These are phyloP conservation scores for Aquilaria yunnanensis DNA, from an alignment of 345 rosid species.

Conservation along the genomic window DNA sequence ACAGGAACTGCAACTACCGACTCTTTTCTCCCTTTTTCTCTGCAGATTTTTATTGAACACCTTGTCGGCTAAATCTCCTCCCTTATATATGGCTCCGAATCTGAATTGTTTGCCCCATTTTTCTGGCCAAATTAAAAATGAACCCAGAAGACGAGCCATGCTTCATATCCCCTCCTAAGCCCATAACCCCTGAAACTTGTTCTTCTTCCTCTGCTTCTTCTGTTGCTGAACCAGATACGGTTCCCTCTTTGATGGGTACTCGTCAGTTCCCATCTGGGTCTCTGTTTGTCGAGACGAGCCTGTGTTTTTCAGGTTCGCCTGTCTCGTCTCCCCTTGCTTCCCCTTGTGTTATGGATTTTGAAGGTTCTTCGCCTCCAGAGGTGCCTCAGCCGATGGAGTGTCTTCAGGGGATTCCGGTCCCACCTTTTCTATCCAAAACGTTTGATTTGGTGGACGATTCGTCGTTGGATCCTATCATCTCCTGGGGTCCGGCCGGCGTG, in stretches of 20 bases:
- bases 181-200: too few relatives aligned
- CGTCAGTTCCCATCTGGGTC: constrained; percentile 20
- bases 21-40: neutral
- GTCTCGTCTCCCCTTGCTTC: constrained; percentile 18
- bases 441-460: constrained; percentile 80
- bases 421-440: constrained; percentile 82
- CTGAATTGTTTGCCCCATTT: neutral
- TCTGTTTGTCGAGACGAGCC: constrained; percentile 20
- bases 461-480: constrained; percentile 67
- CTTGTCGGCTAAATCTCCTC: constrained; percentile 36
- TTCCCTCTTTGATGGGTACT: constrained; percentile 7
- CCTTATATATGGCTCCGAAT: neutral
- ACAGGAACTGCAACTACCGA: too few relatives aligned
- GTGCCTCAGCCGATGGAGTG: constrained; percentile 56
- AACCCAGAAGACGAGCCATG: constrained; percentile 21
- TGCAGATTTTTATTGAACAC: constrained; percentile 36
- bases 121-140: constrained; percentile 18
- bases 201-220: constrained; percentile 9
- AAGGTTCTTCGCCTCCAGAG: constrained; percentile 9
- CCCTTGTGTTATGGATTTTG: constrained; percentile 16
- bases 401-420: constrained; percentile 55
- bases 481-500: constrained; percentile 68
- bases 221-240: constrained; percentile 14
- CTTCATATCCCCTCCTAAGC: constrained; percentile 21
- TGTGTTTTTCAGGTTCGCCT: constrained; percentile 23